Evolutionary conservation across 805 yeast genomes (phyloP).

Genomic region (Kodamaea fukazawae): DNA sequence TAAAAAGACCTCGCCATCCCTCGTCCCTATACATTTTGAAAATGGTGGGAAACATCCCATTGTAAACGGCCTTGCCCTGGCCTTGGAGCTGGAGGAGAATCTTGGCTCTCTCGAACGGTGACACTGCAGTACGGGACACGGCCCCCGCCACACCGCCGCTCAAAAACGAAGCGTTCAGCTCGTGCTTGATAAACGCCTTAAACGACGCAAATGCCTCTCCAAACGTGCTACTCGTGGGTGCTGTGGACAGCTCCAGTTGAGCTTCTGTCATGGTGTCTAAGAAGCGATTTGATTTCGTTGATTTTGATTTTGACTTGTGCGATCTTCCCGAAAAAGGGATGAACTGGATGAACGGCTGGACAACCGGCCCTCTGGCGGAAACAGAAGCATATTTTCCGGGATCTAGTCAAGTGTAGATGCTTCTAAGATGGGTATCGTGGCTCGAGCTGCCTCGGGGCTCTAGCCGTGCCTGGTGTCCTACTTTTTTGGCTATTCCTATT

Average conservation of each 20-base stretch:
- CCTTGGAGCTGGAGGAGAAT: slow-evolving; percentile 89
- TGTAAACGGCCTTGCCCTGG: slow-evolving; percentile 45
- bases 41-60: slow-evolving; percentile 77
- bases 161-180: slow-evolving; percentile 59
- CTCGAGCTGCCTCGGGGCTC: too few species aligned
- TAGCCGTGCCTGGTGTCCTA: too few species aligned
- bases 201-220: slow-evolving; percentile 1
- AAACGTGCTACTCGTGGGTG: too few species aligned
- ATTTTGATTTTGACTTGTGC: background rate
- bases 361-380: too few species aligned
- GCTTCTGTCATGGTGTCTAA: too few species aligned
- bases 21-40: slow-evolving; percentile 80
- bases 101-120: slow-evolving; percentile 94
- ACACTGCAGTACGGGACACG: slow-evolving; percentile 82
- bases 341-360: too few species aligned
- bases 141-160: slow-evolving; percentile 81
- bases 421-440: too few species aligned
- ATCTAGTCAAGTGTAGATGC: too few species aligned
- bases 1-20: slow-evolving; percentile 83
- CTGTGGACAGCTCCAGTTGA: too few species aligned
- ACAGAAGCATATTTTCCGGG: too few species aligned
- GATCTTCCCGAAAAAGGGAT: background rate
- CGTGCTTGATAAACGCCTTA: slow-evolving; percentile 37
- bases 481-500: too few species aligned
- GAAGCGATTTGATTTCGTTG: background rate